Conservation (phyloP, 2,329 filamentous ascomycete genomes). For the Venturia carpophila region DNA sequence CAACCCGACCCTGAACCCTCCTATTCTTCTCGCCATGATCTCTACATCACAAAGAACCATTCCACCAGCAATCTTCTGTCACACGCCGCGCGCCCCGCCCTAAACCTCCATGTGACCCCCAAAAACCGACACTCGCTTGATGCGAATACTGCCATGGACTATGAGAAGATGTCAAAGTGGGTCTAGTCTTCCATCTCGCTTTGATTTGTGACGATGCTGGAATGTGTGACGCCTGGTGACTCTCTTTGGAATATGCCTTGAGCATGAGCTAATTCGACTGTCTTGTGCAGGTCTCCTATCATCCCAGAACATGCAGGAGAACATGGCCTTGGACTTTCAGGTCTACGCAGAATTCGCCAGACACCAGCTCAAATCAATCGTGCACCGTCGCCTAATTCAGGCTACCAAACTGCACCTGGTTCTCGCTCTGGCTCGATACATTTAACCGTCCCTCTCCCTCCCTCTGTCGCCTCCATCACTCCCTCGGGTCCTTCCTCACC, state of each 20-base stretch:
- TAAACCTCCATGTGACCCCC: conserved; percentile 46
- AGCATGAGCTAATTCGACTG: conserved; percentile 18
- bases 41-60: conserved; percentile 40
- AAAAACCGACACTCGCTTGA: conserved; percentile 70
- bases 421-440: conserved; percentile 65
- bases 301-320: conserved; percentile 70
- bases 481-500: conserved; percentile 64
- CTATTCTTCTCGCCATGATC: conserved; percentile 48
- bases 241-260: background rate
- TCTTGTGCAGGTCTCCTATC: conserved; percentile 60
- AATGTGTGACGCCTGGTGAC: conserved; percentile 6
- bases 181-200: conserved; percentile 22
- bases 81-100: conserved; percentile 26
- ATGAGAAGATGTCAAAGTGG: conserved; percentile 68
- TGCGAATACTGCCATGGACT: conserved; percentile 55
- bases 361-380: conserved; percentile 44
- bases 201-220: background rate
- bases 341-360: conserved; percentile 88
- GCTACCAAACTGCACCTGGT: conserved; percentile 28
- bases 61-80: conserved; percentile 42
- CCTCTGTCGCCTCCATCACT: conserved; percentile 32
- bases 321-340: conserved; percentile 75
- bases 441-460: conserved; percentile 52
- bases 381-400: conserved; percentile 46
- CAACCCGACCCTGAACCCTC: conserved; percentile 16